A percentile compares a stretch with the other conserved stretches of the same genome.
Evolutionary conservation across 805 yeast species (phyloP).

Genomic region (Saccharomyces paradoxus): DNA sequence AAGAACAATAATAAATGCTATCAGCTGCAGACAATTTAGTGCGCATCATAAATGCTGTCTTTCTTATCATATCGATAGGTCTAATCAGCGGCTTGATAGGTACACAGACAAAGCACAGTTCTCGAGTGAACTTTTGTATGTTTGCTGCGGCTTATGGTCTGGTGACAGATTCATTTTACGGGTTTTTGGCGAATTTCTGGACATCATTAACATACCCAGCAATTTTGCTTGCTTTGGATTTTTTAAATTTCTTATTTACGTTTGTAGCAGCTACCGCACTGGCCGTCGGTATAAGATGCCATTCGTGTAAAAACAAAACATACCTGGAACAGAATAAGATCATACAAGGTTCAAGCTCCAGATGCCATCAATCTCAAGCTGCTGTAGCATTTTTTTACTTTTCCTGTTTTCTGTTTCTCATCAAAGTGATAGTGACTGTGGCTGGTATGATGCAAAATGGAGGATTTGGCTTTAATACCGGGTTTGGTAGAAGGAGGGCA

Average conservation of each 20-base stretch:
- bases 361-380: conserved; percentile 96
- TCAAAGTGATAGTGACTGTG: conserved; percentile 37
- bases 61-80: conserved; percentile 75
- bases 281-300: conserved; percentile 82
- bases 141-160: conserved; percentile 85
- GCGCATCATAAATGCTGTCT: conserved; percentile 66
- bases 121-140: conserved; percentile 83
- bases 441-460: conserved; percentile 18
- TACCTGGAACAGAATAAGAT: conserved; percentile 62
- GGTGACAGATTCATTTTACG: conserved; percentile 72
- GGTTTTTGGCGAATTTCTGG: conserved; percentile 66
- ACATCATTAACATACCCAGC: conserved; percentile 78
- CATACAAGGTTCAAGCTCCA: conserved; percentile 65
- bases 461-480: conserved; percentile 15
- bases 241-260: conserved; percentile 83
- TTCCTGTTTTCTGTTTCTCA: conserved; percentile 67
- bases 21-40: conserved; percentile 68
- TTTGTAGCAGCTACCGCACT: conserved; percentile 91
- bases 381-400: conserved; percentile 76
- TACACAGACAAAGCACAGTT: conserved; percentile 43
- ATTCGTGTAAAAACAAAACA: conserved; percentile 66
- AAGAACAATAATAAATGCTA: conserved; percentile 37
- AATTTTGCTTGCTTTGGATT: conserved; percentile 65
- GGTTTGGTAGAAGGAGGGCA: conserved; percentile 32
- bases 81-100: conserved; percentile 83